phyloP scores from a whole-genome alignment of 305 asterid species.

The Plantago coronopus region DNA sequence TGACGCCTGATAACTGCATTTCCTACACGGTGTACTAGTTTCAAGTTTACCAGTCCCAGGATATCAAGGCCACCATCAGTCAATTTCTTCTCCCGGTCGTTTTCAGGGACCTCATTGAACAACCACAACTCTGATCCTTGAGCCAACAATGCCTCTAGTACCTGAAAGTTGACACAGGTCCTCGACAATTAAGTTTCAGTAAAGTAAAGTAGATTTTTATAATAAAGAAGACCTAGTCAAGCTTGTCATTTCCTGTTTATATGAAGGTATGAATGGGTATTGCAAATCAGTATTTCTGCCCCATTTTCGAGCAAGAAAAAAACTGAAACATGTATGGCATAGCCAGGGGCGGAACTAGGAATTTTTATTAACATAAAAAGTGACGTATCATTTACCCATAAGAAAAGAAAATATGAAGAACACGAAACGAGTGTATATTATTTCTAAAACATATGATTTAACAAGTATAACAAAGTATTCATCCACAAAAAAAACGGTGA shows the following conservation, averaged over 20 bases:
- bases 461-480: too few relatives aligned
- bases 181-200: conserved; percentile 9
- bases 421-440: too few relatives aligned
- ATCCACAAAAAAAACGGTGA: too few relatives aligned
- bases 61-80: conserved; percentile 91
- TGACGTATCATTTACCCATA: too few relatives aligned
- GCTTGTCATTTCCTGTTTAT: neutral
- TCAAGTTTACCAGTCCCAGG: conserved; percentile 70
- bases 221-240: neutral
- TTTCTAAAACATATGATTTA: too few relatives aligned
- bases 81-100: conserved; percentile 70
- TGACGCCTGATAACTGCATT: conserved; percentile 94
- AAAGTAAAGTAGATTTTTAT: neutral
- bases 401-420: too few relatives aligned
- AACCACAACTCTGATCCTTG: conserved; percentile 90
- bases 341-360: too few relatives aligned
- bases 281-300: too few relatives aligned
- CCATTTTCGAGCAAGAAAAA: too few relatives aligned
- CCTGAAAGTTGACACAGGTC: conserved; percentile 41
- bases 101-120: conserved; percentile 89
- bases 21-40: conserved; percentile 83
- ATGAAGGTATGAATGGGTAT: too few relatives aligned
- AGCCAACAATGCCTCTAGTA: conserved; percentile 85
- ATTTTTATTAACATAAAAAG: too few relatives aligned
- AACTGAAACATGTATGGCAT: too few relatives aligned